These are phyloP conservation scores for Byssochlamys sp. DNA, from an alignment of 2,329 filamentous ascomycete species.

Conservation along the genomic window DNA sequence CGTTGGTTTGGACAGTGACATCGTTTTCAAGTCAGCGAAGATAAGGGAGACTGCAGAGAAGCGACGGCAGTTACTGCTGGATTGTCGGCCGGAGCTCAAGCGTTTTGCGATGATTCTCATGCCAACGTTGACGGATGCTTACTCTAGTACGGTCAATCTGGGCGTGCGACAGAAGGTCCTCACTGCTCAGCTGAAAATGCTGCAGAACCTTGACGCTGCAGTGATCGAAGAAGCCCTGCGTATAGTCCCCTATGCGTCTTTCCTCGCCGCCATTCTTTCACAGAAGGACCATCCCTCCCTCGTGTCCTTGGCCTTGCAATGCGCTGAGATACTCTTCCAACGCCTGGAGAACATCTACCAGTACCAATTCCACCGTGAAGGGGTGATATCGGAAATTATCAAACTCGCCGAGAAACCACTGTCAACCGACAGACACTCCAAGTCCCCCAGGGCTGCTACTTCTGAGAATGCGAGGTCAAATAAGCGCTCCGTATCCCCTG, in stretches of 20 bases:
- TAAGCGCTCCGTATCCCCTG: constrained; percentile 4
- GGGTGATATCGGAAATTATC: constrained; percentile 81
- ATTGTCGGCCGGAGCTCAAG: constrained; percentile 77
- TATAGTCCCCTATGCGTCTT: constrained; percentile 87
- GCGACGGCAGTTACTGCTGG: constrained; percentile 67
- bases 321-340: constrained; percentile 75
- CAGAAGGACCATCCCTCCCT: constrained; percentile 86
- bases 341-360: constrained; percentile 80
- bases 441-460: constrained; percentile 8
- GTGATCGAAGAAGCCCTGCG: constrained; percentile 79
- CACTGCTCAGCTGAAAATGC: constrained; percentile 92
- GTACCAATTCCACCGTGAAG: constrained; percentile 94
- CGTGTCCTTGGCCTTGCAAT: constrained; percentile 78
- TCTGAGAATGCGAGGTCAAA: constrained; percentile 11
- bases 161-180: constrained; percentile 91
- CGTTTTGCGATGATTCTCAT: constrained; percentile 88
- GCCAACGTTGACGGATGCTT: constrained; percentile 89
- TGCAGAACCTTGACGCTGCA: constrained; percentile 79
- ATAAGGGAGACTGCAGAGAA: constrained; percentile 58
- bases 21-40: constrained; percentile 29
- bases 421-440: constrained; percentile 16
- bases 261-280: constrained; percentile 85
- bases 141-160: constrained; percentile 93
- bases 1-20: constrained; percentile 39
- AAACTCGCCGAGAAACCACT: constrained; percentile 55